These are phyloP conservation scores for Nakazawaea ishiwadae DNA, from an alignment of 805 yeast species.

Conservation along the genomic window DNA sequence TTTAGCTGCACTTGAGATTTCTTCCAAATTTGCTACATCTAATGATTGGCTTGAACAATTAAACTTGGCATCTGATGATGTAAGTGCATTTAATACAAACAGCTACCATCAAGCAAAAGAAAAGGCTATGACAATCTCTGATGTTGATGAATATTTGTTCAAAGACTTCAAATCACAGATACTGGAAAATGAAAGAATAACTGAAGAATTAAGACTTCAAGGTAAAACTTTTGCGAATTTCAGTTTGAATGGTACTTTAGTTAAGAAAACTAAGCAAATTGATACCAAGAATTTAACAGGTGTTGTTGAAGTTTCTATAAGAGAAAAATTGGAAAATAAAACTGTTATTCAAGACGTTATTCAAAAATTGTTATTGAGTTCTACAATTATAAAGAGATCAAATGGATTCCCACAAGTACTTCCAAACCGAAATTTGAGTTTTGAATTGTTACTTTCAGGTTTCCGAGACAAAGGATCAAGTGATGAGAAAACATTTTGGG, in stretches of 20 bases:
- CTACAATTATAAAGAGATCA: slow-evolving; percentile 22
- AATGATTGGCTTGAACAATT: slow-evolving; percentile 65
- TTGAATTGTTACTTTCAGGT: slow-evolving; percentile 24
- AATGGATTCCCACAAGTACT: slow-evolving; percentile 34
- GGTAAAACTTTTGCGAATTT: slow-evolving; percentile 13
- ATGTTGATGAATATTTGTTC: slow-evolving; percentile 45
- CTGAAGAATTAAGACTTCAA: slow-evolving; percentile 23
- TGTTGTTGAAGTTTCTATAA: slow-evolving; percentile 2
- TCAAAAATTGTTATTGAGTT: slow-evolving; percentile 19
- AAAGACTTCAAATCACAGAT: slow-evolving; percentile 36
- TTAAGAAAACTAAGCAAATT: slow-evolving; percentile 3
- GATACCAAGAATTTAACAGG: slow-evolving; percentile 9
- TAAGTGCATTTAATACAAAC: slow-evolving; percentile 29
- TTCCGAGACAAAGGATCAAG: slow-evolving; percentile 13
- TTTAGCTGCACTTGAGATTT: slow-evolving; percentile 34
- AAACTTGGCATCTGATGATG: slow-evolving; percentile 42
- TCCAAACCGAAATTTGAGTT: slow-evolving; percentile 24
- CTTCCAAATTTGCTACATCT: slow-evolving; percentile 43
- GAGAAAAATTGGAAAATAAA: slow-evolving; percentile 5
- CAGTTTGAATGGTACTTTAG: slow-evolving; percentile 6
- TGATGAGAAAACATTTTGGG: slow-evolving; percentile 37
- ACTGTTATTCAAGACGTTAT: slow-evolving; percentile 16
- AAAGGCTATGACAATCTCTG: slow-evolving; percentile 25
- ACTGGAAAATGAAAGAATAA: slow-evolving; percentile 22
- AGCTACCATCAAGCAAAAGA: slow-evolving; percentile 10